These are phyloP conservation scores for Falciphora oryzae DNA, from an alignment of 2,329 filamentous ascomycete genomes.

Conservation along the genomic window DNA sequence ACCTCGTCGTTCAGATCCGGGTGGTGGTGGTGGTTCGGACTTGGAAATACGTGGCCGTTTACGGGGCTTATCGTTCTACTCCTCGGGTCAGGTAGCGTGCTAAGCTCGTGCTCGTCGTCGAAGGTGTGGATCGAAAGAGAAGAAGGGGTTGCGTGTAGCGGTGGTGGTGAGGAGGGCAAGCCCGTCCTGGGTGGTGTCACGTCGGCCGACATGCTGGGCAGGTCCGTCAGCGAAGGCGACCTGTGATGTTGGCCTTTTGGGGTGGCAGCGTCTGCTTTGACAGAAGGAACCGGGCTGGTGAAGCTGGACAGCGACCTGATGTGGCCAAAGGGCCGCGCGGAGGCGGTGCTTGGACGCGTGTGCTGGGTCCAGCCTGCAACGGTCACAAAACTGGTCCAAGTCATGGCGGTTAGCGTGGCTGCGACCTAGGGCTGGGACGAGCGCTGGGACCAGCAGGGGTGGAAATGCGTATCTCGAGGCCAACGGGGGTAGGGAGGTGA, in stretches of 20 bases:
- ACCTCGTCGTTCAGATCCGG: slow-evolving; percentile 67
- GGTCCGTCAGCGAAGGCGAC: slow-evolving; percentile 31
- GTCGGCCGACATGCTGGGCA: slow-evolving; percentile 31
- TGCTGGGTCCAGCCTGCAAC: slow-evolving; percentile 48
- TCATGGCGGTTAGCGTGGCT: slow-evolving; percentile 8
- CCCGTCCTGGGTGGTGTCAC: slow-evolving; percentile 17
- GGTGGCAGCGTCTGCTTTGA: slow-evolving; percentile 28
- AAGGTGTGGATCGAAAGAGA: slow-evolving; percentile 28
- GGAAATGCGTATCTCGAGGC: neutral
- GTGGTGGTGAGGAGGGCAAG: slow-evolving; percentile 12
- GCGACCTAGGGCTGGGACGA: neutral
- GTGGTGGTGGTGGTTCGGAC: slow-evolving; percentile 42
- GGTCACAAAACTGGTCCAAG: slow-evolving; percentile 42
- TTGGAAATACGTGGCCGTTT: slow-evolving; percentile 26
- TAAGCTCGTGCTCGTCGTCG: slow-evolving; percentile 56
- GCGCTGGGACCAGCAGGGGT: neutral
- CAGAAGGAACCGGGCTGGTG: slow-evolving; percentile 31
- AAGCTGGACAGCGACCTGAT: slow-evolving; percentile 48
- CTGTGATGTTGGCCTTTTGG: slow-evolving; percentile 21
- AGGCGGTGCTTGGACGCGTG: slow-evolving; percentile 25
- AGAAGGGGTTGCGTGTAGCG: neutral
- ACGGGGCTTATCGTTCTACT: slow-evolving; percentile 45
- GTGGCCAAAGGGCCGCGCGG: slow-evolving; percentile 37
- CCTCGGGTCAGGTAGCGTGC: slow-evolving; percentile 62
- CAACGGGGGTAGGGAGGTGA: neutral